Percentiles rank a stretch among this genome's conserved stretches.
These are phyloP conservation scores for Sphagnum contortum DNA, from an alignment of 225 moss, liverwort and hornwort genomes.

Conservation along the genomic window DNA sequence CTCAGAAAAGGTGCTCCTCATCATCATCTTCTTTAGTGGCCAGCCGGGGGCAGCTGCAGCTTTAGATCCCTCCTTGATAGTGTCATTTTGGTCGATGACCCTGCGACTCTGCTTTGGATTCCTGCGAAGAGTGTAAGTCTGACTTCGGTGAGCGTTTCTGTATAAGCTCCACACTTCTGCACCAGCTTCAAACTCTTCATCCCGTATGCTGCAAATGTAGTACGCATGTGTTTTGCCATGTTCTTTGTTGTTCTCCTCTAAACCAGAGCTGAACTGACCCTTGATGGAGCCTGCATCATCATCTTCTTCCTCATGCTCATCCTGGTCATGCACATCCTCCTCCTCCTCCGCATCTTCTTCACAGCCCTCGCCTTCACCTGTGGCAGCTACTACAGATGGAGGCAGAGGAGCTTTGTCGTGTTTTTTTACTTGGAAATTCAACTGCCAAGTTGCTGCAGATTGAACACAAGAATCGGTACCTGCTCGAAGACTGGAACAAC, in stretches of 20 bases:
- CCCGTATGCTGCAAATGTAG: conserved; percentile 55
- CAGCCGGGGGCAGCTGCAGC: conserved; percentile 12
- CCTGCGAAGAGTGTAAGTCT: conserved; percentile 54
- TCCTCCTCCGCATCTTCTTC: neutral
- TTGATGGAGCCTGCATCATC: conserved; percentile 14
- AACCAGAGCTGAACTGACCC: conserved; percentile 24
- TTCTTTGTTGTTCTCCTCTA: conserved; percentile 24
- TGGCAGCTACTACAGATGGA: too few species aligned
- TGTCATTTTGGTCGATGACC: conserved; percentile 91
- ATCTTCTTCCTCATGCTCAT: conserved; percentile 20
- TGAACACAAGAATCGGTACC: too few species aligned
- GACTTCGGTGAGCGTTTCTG: conserved; percentile 59
- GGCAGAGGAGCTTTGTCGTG: too few species aligned
- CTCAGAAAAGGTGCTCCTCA: conserved; percentile 53
- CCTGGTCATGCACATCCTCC: conserved; percentile 9
- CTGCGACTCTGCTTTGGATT: conserved; percentile 91
- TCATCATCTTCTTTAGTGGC: conserved; percentile 17
- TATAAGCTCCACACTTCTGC: conserved; percentile 65
- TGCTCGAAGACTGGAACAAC: too few species aligned
- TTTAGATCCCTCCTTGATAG: conserved; percentile 49
- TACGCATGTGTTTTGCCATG: conserved; percentile 17
- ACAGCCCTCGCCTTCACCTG: too few species aligned
- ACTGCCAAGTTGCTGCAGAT: too few species aligned
- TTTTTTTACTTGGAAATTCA: too few species aligned
- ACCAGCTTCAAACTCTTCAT: conserved; percentile 52